Conservation (phyloP, 225 moss, liverwort and hornwort genomes). For the Pseudisothecium myosuroides region DNA sequence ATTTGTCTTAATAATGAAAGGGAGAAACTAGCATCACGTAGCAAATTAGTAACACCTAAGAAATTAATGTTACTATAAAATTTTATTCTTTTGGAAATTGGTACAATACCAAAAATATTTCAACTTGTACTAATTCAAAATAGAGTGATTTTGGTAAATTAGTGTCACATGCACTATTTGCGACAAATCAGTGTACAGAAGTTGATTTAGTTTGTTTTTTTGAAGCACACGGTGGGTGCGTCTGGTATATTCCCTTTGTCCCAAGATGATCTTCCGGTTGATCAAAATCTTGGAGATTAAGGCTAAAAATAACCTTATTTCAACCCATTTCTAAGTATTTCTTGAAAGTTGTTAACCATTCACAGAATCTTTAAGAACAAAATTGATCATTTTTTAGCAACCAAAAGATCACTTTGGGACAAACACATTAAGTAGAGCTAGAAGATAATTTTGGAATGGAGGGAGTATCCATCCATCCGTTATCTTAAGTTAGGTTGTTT, state of each 20-base stretch:
- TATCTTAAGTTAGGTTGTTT: too few relatives aligned
- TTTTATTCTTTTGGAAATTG: neutral
- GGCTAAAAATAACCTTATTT: too few relatives aligned
- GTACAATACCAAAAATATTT: neutral
- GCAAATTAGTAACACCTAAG: neutral
- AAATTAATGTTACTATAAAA: neutral
- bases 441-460: too few relatives aligned
- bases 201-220: neutral
- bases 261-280: too few relatives aligned
- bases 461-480: too few relatives aligned
- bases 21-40: neutral
- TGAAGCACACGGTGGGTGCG: neutral
- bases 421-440: too few relatives aligned
- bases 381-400: too few relatives aligned
- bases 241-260: neutral
- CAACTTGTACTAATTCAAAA: neutral
- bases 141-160: neutral
- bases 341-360: too few relatives aligned
- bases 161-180: neutral
- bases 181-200: neutral
- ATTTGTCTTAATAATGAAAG: neutral
- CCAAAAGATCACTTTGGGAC: too few relatives aligned
- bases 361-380: too few relatives aligned
- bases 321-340: too few relatives aligned
- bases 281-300: too few relatives aligned